Base-by-base conservation (phyloP, 768 basidiomycete genomes). In the Rubroboletus pulcherrimus region DNA sequence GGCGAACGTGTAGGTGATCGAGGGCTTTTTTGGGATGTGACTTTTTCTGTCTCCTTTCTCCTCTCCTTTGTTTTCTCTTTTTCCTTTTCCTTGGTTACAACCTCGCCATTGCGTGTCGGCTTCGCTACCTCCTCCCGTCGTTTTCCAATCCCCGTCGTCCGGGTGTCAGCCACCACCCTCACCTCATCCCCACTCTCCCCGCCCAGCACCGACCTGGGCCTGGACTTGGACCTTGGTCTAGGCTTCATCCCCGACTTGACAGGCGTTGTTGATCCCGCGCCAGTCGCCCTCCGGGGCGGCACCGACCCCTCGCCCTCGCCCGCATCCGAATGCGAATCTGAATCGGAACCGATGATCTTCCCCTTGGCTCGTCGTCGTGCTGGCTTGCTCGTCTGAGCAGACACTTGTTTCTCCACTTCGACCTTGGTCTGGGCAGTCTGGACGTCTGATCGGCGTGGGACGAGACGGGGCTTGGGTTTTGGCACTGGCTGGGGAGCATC, bases 171-270 rank as follows among this genome's bases (percentile, higher is more conserved):
- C 24, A 42, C 24, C 33, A 40, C 49, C 34, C 37, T 42, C 21
- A 31, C 47, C 31, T 58, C 61, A 0, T 26, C 52, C 11, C 37
- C 55, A 19, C 37, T 57, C 31, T 53, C 53, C 11, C 14, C 54
- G 7, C 31, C 44, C 1, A 19, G 8, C 7, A 34, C 35, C 2
- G 49, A 55, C 26, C 17, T 14, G 17, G 64, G 42, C 39, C 14
- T 17, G 7, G 64, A 47, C 10, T n/a, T 41, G 5, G 65, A 59
- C 19, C 45, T 63, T 7, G 61, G 56, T 39, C 61, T 62, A 31
- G 62, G 64, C 30, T 61, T 70, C 69, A 70, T 70, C 9, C 62
- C 62, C 2, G 64, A 64, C 38, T 60, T 68, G 50, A 70, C 50
- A 11, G 69, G 66, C 0, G 69, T 70, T 19, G 5, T 46, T 5